Evolutionary conservation across 2,329 filamentous ascomycete genomes (phyloP).

Genomic region (Neofusicoccum sp.): DNA sequence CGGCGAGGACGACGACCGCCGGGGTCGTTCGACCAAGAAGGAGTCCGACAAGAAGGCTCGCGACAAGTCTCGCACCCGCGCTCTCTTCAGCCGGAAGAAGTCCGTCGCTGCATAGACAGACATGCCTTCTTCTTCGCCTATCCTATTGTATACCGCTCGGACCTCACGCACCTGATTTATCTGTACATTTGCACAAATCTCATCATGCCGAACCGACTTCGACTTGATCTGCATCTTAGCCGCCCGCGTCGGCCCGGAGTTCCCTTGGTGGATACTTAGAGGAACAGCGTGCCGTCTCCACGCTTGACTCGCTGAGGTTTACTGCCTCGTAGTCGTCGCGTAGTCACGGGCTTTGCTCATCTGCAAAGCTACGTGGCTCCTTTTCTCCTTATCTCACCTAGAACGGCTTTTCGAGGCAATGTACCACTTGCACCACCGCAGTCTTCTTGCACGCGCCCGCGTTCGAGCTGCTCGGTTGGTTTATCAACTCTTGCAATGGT

Average conservation of each 20-base stretch:
- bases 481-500: conserved; percentile 1
- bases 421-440: background rate
- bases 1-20: conserved; percentile 38
- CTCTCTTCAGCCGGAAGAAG: conserved; percentile 70
- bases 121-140: background rate
- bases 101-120: conserved; percentile 28
- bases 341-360: background rate
- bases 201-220: too few species aligned
- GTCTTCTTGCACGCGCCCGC: background rate
- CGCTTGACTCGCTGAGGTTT: background rate
- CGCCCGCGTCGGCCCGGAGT: background rate
- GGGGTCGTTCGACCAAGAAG: conserved; percentile 49
- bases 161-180: background rate
- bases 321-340: background rate
- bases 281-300: background rate
- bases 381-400: background rate
- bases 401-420: background rate
- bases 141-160: background rate
- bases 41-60: conserved; percentile 63
- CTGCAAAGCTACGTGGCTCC: background rate
- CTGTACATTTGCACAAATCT: background rate
- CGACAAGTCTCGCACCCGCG: conserved; percentile 75
- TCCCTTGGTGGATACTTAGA: background rate
- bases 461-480: background rate
- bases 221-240: background rate